Percentiles rank a stretch among this genome's conserved stretches.
These are phyloP conservation scores for Xylaria acuta DNA, from an alignment of 495 filamentous ascomycete species.

Conservation along the genomic window DNA sequence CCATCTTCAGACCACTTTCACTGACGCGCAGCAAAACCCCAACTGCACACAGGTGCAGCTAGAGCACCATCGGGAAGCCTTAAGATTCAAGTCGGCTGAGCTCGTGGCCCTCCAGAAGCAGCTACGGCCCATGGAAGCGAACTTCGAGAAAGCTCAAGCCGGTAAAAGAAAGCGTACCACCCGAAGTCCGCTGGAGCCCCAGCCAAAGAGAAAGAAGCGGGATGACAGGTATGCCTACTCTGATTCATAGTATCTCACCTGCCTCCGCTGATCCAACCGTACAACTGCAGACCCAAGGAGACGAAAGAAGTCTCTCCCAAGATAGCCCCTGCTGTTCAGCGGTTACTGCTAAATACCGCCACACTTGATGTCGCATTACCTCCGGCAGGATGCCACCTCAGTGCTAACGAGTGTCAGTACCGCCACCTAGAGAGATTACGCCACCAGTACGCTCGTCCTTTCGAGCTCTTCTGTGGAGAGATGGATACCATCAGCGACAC, in stretches of 20 bases:
- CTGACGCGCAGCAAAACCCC: neutral
- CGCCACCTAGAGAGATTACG: conserved; percentile 7
- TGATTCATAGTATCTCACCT: neutral
- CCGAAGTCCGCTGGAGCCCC: neutral
- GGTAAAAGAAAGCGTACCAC: neutral
- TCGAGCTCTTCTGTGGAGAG: conserved; percentile 18
- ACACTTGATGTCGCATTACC: conserved; percentile 6
- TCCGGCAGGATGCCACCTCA: neutral
- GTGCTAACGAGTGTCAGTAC: conserved; percentile 18
- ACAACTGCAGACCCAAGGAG: neutral
- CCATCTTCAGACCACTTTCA: neutral
- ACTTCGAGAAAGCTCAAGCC: neutral
- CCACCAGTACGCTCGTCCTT: conserved; percentile 11
- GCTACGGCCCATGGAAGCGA: conserved; percentile 1
- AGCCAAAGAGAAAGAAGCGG: neutral
- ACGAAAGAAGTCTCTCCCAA: neutral
- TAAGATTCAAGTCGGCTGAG: conserved; percentile 11
- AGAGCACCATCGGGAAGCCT: neutral
- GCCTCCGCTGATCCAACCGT: neutral
- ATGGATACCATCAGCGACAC: conserved; percentile 19
- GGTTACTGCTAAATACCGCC: neutral
- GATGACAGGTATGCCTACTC: neutral
- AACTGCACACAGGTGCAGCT: neutral
- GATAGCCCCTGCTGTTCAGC: neutral
- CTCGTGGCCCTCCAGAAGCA: neutral